Evolutionary conservation across 192 early-diverging fungal species (phyloP).

Genomic region (Rhizophagus clarus): DNA sequence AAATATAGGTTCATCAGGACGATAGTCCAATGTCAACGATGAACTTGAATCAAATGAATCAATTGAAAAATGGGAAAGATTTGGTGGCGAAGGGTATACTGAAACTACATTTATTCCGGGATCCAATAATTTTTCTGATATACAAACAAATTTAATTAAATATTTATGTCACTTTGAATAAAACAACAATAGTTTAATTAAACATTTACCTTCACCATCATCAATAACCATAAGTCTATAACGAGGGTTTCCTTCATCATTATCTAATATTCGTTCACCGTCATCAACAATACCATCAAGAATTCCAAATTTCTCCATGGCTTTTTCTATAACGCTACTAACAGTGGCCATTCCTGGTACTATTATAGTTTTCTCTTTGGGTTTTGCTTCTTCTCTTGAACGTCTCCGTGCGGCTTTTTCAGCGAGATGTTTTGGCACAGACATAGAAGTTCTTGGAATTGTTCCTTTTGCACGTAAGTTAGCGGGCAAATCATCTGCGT

Average conservation of each 20-base stretch:
- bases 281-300: conserved; percentile 47
- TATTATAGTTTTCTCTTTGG: conserved; percentile 20
- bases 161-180: too few species aligned
- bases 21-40: conserved; percentile 24
- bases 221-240: conserved; percentile 20
- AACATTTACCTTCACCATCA: conserved; percentile 22
- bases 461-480: background rate
- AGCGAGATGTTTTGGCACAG: conserved; percentile 32
- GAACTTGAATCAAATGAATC: conserved; percentile 25
- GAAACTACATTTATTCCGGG: background rate
- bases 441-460: conserved; percentile 23
- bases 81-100: conserved; percentile 1
- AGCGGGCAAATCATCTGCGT: conserved; percentile 25
- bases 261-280: conserved; percentile 21
- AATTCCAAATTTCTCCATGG: conserved; percentile 55
- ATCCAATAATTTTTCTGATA: conserved; percentile 15
- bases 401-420: conserved; percentile 32
- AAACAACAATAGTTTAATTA: background rate
- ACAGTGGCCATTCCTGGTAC: conserved; percentile 35
- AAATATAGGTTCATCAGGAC: conserved; percentile 30
- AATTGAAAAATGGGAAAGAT: conserved; percentile 20
- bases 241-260: conserved; percentile 25
- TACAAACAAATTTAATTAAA: background rate
- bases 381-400: conserved; percentile 31
- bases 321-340: conserved; percentile 46